Percentiles rank a stretch among this genome's conserved stretches.
Conservation (phyloP, 2,329 filamentous ascomycete species). For the Tolypocladium ophioglossoides region DNA sequence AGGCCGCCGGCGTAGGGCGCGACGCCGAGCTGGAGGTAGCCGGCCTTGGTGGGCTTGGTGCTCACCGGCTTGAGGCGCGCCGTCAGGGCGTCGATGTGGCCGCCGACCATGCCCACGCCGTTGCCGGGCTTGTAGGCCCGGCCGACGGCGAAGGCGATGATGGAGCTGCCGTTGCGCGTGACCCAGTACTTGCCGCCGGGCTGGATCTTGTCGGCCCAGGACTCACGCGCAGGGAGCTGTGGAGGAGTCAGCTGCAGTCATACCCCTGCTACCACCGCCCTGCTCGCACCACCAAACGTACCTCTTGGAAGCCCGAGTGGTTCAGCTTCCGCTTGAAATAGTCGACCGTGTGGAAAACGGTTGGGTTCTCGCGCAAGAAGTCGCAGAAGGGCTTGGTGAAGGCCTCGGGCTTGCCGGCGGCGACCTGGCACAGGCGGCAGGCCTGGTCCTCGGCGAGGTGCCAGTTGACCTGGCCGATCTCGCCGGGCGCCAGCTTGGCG, state of each 20-base stretch:
- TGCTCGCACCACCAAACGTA: conserved; percentile 20
- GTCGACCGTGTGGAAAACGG: conserved; percentile 81
- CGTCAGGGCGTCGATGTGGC: conserved; percentile 87
- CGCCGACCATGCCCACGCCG: conserved; percentile 78
- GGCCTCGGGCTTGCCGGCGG: conserved; percentile 41
- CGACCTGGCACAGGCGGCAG: conserved; percentile 27
- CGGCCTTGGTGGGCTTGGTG: conserved; percentile 70
- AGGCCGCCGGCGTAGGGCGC: conserved; percentile 86
- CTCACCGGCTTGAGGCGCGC: conserved; percentile 87
- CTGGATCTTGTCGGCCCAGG: conserved; percentile 63
- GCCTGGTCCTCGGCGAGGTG: conserved; percentile 11
- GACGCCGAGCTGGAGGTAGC: conserved; percentile 81
- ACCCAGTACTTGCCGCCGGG: conserved; percentile 82
- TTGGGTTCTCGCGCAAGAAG: conserved; percentile 84
- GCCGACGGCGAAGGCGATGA: conserved; percentile 80
- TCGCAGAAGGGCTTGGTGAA: conserved; percentile 79
- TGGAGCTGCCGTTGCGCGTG: conserved; percentile 72
- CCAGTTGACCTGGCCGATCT: conserved; percentile 21
- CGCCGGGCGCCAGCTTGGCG: conserved; percentile 17
- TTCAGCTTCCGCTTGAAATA: conserved; percentile 66
- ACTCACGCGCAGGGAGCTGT: conserved; percentile 65
- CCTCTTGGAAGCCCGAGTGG: conserved; percentile 62
- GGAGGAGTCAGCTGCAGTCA: too few species aligned
- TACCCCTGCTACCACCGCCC: too few species aligned
- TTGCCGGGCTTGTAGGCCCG: conserved; percentile 73